Evolutionary conservation across 192 early-diverging fungal species (phyloP).

Genomic region (Gryganskiella cystojenkinii): DNA sequence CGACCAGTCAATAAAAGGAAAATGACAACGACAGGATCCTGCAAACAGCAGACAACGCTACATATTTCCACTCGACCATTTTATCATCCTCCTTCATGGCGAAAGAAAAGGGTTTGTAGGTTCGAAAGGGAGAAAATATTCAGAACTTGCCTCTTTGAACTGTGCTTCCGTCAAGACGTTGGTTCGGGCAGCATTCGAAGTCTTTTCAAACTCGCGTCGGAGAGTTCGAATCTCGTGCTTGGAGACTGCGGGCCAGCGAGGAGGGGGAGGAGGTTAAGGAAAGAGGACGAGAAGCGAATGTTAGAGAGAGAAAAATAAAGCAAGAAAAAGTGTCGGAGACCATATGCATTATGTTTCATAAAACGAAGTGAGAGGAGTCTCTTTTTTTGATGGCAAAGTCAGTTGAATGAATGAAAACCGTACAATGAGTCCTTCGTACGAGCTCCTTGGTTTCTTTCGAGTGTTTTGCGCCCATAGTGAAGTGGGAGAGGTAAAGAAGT

Average conservation of each 20-base stretch:
- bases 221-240: conserved; percentile 60
- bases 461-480: conserved; percentile 60
- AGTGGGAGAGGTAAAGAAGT: no score
- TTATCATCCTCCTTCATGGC: background rate
- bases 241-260: conserved; percentile 52
- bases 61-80: no score
- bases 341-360: no score
- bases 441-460: conserved; percentile 64
- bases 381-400: background rate
- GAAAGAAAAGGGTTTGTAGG: background rate
- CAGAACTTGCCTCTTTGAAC: conserved; percentile 69
- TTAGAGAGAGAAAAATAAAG: background rate
- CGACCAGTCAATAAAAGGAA: no score
- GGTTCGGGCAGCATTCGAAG: conserved; percentile 48
- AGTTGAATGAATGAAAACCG: background rate
- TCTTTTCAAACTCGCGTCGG: conserved; percentile 59
- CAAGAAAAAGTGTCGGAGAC: background rate
- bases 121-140: conserved; percentile 15
- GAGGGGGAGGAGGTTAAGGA: background rate
- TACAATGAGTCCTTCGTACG: conserved; percentile 63
- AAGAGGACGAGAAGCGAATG: background rate
- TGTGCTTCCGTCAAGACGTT: conserved; percentile 73
- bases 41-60: no score
- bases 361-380: background rate
- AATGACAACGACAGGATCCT: no score